Conservation (phyloP, 139 green algal species). For the Haematococcus lacustris region DNA sequence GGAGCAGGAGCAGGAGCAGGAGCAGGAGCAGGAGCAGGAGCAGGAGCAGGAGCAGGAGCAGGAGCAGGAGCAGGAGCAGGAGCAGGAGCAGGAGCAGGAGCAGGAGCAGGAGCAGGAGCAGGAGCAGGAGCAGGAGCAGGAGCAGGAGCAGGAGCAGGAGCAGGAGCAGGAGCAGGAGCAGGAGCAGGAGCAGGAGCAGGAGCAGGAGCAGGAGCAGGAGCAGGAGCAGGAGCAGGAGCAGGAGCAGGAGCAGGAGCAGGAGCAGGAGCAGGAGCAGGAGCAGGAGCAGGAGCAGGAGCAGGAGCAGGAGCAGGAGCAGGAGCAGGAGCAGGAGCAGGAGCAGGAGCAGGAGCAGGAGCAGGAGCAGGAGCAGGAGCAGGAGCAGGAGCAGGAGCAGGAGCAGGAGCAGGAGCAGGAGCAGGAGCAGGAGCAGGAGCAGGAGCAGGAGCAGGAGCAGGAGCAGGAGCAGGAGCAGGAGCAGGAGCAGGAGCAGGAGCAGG, state of each 20-base stretch:
- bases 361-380: conserved; percentile 8
- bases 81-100: conserved; percentile 3
- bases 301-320: conserved; percentile 5
- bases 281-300: conserved; percentile 8
- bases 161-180: not conserved
- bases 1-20: conserved; percentile 12
- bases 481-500: not conserved
- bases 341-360: conserved; percentile 9
- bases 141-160: not conserved
- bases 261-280: conserved; percentile 5
- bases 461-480: not conserved
- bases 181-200: not conserved
- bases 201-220: not conserved
- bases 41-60: conserved; percentile 11
- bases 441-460: not conserved
- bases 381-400: conserved; percentile 7
- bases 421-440: not conserved
- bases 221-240: conserved; percentile 8
- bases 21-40: conserved; percentile 1
- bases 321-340: conserved; percentile 3
- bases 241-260: not conserved
- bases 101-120: not conserved
- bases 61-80: conserved; percentile 5
- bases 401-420: conserved; percentile 4
- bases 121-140: not conserved